Conservation (phyloP, 225 moss, liverwort and hornwort species). For the Neckera pumila region DNA sequence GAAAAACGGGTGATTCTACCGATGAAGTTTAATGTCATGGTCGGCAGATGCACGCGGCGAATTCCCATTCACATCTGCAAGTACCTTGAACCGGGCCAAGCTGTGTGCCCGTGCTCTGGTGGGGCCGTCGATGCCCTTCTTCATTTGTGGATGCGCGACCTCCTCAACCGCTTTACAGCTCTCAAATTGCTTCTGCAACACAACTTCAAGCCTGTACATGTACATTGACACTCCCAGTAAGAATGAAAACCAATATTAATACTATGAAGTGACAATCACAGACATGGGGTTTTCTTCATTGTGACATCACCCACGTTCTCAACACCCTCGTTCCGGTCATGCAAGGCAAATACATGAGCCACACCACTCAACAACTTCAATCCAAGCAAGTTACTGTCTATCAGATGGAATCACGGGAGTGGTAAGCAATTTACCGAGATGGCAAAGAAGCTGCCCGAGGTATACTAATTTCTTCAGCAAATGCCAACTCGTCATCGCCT, state of each 20-base stretch:
- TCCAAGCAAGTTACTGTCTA: not conserved
- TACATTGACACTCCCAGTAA: not conserved
- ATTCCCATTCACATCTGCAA: constrained; percentile 42
- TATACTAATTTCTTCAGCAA: not conserved
- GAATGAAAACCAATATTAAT: not conserved
- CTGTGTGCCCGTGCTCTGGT: not conserved
- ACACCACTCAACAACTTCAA: not conserved
- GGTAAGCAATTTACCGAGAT: constrained; percentile 18
- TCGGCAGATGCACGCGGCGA: constrained; percentile 7
- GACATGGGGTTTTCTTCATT: not conserved
- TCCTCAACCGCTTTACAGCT: not conserved
- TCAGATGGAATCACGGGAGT: not conserved
- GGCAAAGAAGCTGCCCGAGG: constrained; percentile 35
- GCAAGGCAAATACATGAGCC: not conserved
- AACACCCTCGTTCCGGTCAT: too few relatives aligned
- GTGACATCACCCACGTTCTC: not conserved
- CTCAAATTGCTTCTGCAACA: constrained; percentile 4
- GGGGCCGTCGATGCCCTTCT: not conserved
- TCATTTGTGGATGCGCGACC: not conserved
- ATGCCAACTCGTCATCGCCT: not conserved
- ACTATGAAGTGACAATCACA: not conserved
- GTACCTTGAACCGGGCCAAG: constrained; percentile 14
- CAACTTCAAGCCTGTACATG: constrained; percentile 1
- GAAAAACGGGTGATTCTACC: not conserved
- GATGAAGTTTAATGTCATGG: not conserved